phyloP scores from a whole-genome alignment of 257 asterid genomes.

The Jacaranda copaia region DNA sequence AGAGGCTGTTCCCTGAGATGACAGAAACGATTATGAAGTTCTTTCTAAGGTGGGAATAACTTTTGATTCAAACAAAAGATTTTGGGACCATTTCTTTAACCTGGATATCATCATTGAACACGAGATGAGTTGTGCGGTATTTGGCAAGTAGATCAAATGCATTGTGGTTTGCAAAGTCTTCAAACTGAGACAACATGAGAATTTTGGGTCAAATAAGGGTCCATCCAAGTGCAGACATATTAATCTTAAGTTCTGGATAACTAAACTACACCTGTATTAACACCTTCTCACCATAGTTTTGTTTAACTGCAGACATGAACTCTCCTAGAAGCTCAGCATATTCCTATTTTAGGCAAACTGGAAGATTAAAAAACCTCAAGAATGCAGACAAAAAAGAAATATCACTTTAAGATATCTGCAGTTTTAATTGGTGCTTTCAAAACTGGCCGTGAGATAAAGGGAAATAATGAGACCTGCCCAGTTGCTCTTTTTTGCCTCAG shows the following conservation, averaged over 20 bases:
- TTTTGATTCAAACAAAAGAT: background rate
- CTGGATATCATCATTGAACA: constrained; percentile 94
- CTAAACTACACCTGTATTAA: constrained; percentile 66
- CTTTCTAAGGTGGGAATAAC: constrained; percentile 2
- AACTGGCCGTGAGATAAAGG: background rate
- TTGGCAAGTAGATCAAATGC: constrained; percentile 86
- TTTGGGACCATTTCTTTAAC: constrained; percentile 39
- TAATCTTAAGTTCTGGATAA: constrained; percentile 1
- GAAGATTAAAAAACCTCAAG: constrained; percentile 15
- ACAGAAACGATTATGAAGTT: constrained; percentile 13
- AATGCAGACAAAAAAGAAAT: constrained; percentile 21
- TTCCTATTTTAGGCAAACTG: constrained; percentile 54
- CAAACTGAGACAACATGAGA: constrained; percentile 60
- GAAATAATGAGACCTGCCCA: constrained; percentile 59
- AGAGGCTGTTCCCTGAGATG: constrained; percentile 86
- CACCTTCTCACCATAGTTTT: constrained; percentile 87
- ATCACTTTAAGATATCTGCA: constrained; percentile 17
- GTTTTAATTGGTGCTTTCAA: constrained; percentile 16
- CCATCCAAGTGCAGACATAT: constrained; percentile 12
- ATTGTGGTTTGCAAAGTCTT: constrained; percentile 93
- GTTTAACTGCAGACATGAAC: constrained; percentile 88
- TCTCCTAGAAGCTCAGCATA: constrained; percentile 85
- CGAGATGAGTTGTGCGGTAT: constrained; percentile 85
- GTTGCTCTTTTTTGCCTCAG: constrained; percentile 82
- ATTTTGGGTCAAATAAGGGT: constrained; percentile 17